phyloP scores from a whole-genome alignment of 148 eudicot species.

The Silene conica region DNA sequence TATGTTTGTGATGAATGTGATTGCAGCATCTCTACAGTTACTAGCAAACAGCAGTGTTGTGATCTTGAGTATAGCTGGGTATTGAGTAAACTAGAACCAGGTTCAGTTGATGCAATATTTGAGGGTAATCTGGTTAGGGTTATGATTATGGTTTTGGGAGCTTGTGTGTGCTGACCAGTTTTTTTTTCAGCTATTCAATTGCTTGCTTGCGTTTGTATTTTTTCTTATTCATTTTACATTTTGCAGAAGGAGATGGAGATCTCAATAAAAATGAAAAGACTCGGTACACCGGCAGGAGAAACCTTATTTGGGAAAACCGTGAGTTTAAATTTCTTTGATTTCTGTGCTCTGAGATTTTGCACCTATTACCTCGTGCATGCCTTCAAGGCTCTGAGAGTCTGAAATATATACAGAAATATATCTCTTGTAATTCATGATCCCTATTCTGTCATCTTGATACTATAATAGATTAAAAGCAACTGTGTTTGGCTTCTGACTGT shows the following conservation, averaged over 20 bases:
- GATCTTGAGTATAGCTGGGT: neutral
- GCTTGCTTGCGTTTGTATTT: neutral
- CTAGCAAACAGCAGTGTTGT: neutral
- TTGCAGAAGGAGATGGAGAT: slow-evolving; percentile 75
- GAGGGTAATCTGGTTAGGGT: neutral
- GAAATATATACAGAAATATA: neutral
- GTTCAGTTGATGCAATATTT: neutral
- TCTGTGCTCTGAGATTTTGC: neutral
- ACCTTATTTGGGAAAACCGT: slow-evolving; percentile 89
- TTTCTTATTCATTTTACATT: slow-evolving; percentile 4
- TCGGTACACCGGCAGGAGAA: slow-evolving; percentile 81
- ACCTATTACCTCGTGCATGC: neutral
- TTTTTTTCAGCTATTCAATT: too few species aligned
- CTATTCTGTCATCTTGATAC: neutral
- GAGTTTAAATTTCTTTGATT: slow-evolving; percentile 21
- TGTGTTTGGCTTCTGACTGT: neutral
- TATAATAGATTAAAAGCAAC: too few species aligned
- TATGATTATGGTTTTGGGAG: neutral
- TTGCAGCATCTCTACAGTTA: neutral
- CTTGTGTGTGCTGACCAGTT: neutral
- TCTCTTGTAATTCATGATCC: neutral
- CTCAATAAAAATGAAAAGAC: slow-evolving; percentile 54
- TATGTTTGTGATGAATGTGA: neutral
- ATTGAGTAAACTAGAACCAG: neutral
- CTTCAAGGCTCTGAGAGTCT: neutral